Conservation (phyloP, 2,329 filamentous ascomycete genomes). For the Ophiostoma himal-ulmi region DNA sequence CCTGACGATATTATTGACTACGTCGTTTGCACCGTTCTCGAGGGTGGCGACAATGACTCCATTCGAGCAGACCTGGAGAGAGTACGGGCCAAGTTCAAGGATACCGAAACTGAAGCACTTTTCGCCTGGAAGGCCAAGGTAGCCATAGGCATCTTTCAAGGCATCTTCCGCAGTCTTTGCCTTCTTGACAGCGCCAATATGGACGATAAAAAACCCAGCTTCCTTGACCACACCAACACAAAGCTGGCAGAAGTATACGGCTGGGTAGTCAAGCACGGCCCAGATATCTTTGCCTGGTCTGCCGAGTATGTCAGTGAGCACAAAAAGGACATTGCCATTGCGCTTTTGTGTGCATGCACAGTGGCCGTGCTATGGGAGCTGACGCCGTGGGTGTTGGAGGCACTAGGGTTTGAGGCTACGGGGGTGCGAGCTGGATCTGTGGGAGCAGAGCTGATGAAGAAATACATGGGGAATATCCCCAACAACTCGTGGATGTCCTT, state of each 20-base stretch:
- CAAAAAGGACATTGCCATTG: constrained; percentile 7
- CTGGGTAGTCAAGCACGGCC: not conserved
- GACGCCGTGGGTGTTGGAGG: constrained; percentile 4
- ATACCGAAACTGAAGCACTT: not conserved
- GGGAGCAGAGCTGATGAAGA: not conserved
- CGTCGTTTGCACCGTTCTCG: not conserved
- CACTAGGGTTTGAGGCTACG: not conserved
- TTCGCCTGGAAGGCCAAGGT: not conserved
- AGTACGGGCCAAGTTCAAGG: not conserved
- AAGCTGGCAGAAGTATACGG: not conserved
- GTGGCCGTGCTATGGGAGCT: constrained; percentile 8
- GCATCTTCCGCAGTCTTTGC: not conserved
- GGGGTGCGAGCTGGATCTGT: constrained; percentile 7
- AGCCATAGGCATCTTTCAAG: not conserved
- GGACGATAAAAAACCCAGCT: not conserved
- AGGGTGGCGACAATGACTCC: not conserved
- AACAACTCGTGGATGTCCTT: not conserved
- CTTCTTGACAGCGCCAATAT: not conserved
- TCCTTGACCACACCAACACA: not conserved
- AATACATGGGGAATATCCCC: not conserved
- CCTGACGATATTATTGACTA: not conserved
- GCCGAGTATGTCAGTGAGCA: not conserved
- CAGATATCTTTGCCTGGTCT: constrained; percentile 1
- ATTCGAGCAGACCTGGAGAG: not conserved
- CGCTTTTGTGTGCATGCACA: not conserved